Conservation (phyloP, 441 rosid genomes). For the Raphanus hybrid region DNA sequence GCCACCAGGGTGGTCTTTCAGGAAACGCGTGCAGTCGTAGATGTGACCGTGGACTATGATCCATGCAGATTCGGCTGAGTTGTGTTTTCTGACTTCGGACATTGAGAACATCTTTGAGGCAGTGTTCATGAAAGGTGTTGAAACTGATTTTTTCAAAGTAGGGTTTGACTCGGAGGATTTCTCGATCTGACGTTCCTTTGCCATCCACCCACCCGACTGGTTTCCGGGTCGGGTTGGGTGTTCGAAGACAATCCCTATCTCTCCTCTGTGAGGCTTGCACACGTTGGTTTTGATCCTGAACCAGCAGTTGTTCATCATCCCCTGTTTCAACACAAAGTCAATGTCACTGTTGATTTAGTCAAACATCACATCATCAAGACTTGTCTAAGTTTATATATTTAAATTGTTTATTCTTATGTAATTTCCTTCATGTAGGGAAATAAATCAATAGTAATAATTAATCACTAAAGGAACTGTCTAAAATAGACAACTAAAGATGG, state of each 20-base stretch:
- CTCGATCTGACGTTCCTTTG: conserved; percentile 73
- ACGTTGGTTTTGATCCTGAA: conserved; percentile 77
- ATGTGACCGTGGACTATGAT: conserved; percentile 90
- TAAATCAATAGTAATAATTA: neutral
- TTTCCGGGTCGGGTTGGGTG: conserved; percentile 91
- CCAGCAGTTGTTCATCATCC: conserved; percentile 99
- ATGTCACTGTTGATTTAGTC: neutral
- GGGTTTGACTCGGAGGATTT: conserved; percentile 52
- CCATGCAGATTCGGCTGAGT: conserved; percentile 81
- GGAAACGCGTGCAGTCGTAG: conserved; percentile 91
- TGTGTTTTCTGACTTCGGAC: conserved; percentile 73
- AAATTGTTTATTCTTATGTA: too few species aligned
- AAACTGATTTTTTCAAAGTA: conserved; percentile 77
- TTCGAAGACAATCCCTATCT: conserved; percentile 85
- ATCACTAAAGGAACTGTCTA: conserved; percentile 28
- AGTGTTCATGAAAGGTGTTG: conserved; percentile 90
- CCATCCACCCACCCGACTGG: conserved; percentile 99
- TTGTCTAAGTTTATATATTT: too few species aligned
- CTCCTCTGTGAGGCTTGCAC: conserved; percentile 83
- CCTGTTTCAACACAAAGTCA: conserved; percentile 53
- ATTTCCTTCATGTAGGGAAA: too few species aligned
- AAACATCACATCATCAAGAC: too few species aligned
- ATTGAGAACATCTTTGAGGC: conserved; percentile 59
- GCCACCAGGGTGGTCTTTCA: conserved; percentile 93
- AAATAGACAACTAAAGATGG: conserved; percentile 26